These are phyloP conservation scores for Lippia alba DNA, from an alignment of 305 asterid genomes.

Conservation along the genomic window DNA sequence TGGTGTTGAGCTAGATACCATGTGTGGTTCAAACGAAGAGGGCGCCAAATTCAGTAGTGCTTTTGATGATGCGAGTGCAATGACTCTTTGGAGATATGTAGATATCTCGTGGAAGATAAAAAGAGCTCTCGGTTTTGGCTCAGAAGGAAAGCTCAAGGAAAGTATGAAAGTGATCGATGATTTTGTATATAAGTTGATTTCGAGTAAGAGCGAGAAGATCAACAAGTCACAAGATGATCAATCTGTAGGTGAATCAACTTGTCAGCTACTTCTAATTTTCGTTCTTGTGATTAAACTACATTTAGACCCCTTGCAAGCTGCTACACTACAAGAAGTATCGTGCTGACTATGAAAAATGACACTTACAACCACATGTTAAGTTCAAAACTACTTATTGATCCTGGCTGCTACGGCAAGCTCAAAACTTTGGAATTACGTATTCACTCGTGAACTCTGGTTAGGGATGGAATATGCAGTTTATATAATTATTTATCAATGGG, in stretches of 20 bases:
- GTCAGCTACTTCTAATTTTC: not conserved
- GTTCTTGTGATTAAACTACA: too few relatives aligned
- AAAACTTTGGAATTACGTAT: too few relatives aligned
- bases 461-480: too few relatives aligned
- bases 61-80: constrained; percentile 72
- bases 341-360: too few relatives aligned
- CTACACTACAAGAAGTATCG: too few relatives aligned
- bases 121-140: constrained; percentile 56
- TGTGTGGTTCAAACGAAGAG: constrained; percentile 76
- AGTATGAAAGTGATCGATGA: constrained; percentile 51
- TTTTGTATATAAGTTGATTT: constrained; percentile 63
- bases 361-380: too few relatives aligned
- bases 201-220: constrained; percentile 53
- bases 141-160: constrained; percentile 63
- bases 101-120: constrained; percentile 72
- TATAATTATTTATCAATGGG: too few relatives aligned
- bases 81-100: constrained; percentile 67
- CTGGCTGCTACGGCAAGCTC: too few relatives aligned
- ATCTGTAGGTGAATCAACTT: constrained; percentile 48
- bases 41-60: constrained; percentile 60
- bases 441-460: too few relatives aligned
- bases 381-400: too few relatives aligned
- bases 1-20: constrained; percentile 73
- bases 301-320: too few relatives aligned
- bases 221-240: constrained; percentile 40